Base-by-base conservation (phyloP, 148 eudicot genomes). In the Fagopyrum homotropicum region DNA sequence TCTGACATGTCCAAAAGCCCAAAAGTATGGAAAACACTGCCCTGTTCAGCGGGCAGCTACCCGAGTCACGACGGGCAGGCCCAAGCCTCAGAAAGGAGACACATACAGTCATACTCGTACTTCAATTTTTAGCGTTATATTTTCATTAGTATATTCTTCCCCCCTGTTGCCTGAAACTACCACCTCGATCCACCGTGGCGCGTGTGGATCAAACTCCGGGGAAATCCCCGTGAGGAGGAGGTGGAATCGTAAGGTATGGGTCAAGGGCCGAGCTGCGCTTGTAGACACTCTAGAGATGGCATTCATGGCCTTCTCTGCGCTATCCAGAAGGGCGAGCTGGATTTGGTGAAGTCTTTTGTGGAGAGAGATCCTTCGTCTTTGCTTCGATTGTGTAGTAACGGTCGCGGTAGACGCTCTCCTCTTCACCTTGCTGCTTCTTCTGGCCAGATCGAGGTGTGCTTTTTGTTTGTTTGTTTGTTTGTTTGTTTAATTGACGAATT, bases 391-490 rank as follows among this genome's bases (percentile, higher is more conserved):
- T 57, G 76, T 64, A 50, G 61, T 14, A 57, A 14, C 22, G 63
- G 8, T 46, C 79, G 56, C 26, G 79, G 59, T 19, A 15, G 73
- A 47, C 79, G 76, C 63, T 72, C 76, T 4, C 63, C 79, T 29
- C 79, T 76, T 7, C 79, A 80, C 26, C 35, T 76, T 9, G 79
- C 76, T 14, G 79, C 82, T 54, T 75, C 79, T 9, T 72, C 56
- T 73, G 82, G 79, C 66, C 82, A 54, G 79, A 80, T 80, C 79
- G 73, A 76, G 82, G 72, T 44, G 22, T 7, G 47, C n/a, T 68
- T 11, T 68, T 2, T 9, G 45, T 35, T 35, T n/a, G 0, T 11
- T 68, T 16, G 17, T n/a, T 68, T n/a, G n/a, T n/a, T n/a, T 16
- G 12, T 44, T 35, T 30, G 4, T 44, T 40, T n/a, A 6, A 63